phyloP scores from a whole-genome alignment of 1,284 basidiomycete species.

The Spongispora temasekensis region DNA sequence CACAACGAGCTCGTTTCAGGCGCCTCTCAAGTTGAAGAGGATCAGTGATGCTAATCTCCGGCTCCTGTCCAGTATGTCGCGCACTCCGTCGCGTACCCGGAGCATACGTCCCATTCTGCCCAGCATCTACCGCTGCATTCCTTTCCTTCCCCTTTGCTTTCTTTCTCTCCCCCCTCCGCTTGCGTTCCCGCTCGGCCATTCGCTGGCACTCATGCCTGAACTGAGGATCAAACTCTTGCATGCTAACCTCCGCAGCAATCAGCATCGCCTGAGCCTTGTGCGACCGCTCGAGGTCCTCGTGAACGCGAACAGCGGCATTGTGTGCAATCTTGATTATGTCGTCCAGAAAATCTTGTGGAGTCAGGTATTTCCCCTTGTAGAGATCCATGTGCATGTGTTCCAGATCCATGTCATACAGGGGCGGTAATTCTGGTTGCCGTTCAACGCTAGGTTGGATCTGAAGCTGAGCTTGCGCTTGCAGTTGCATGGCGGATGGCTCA shows the following conservation, averaged over 20 bases:
- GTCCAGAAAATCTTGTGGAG: conserved; percentile 84
- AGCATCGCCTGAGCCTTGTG: conserved; percentile 90
- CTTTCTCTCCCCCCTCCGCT: conserved; percentile 62
- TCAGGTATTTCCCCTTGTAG: conserved; percentile 86
- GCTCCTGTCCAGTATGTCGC: conserved; percentile 68
- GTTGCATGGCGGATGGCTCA: conserved; percentile 26
- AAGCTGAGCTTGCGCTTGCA: conserved; percentile 37
- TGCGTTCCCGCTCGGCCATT: conserved; percentile 81
- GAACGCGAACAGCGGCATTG: conserved; percentile 71
- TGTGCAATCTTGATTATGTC: conserved; percentile 89
- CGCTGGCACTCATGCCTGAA: conserved; percentile 86
- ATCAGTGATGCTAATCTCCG: conserved; percentile 71
- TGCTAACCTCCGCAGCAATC: conserved; percentile 83
- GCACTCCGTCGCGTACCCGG: conserved; percentile 63
- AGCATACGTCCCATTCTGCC: conserved; percentile 4
- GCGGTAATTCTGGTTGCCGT: conserved; percentile 17
- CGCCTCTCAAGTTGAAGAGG: conserved; percentile 69
- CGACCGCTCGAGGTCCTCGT: conserved; percentile 76
- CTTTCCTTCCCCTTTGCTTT: conserved; percentile 49
- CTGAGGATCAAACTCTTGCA: conserved; percentile 85
- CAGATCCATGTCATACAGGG: conserved; percentile 81
- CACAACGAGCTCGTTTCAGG: conserved; percentile 69
- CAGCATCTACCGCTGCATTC: conserved; percentile 23
- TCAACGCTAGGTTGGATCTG: conserved; percentile 16
- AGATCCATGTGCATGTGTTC: conserved; percentile 90